Evolutionary conservation across 176 grass and related monocot species (phyloP).

Genomic region (Triticum timopheevii): DNA sequence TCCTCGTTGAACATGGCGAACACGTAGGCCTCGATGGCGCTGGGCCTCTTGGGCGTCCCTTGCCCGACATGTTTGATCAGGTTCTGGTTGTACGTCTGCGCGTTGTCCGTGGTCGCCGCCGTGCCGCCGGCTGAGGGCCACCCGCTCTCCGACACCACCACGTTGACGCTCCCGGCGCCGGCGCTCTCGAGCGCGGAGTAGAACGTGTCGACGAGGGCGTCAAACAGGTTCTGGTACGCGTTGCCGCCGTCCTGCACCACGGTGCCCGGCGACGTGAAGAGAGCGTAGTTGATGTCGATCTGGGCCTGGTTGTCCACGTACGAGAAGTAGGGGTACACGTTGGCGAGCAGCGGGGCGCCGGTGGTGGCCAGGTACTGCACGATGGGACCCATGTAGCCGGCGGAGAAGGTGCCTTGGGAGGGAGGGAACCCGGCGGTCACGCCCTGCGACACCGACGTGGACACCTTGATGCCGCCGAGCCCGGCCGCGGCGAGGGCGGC

Average conservation of each 20-base stretch:
- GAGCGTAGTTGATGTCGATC: conserved; percentile 5
- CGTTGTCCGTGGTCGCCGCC: conserved; percentile 34
- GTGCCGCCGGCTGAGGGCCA: conserved; percentile 52
- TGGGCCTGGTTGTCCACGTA: not conserved
- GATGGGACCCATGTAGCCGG: not conserved
- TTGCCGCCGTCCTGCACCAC: not conserved
- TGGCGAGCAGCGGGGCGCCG: not conserved
- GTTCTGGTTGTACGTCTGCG: conserved; percentile 64
- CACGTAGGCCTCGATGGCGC: conserved; percentile 41
- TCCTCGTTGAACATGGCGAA: conserved; percentile 81
- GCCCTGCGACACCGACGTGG: not conserved
- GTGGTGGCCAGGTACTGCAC: not conserved
- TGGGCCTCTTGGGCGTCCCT: conserved; percentile 49
- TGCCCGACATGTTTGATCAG: conserved; percentile 48
- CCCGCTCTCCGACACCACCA: conserved; percentile 62
- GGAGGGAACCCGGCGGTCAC: not conserved
- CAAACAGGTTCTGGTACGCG: conserved; percentile 1
- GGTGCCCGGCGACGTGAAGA: conserved; percentile 1
- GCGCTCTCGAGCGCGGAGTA: not conserved
- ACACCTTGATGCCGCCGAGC: not conserved
- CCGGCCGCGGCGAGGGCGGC: not conserved
- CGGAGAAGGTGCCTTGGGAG: not conserved
- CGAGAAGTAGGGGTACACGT: not conserved
- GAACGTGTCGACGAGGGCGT: not conserved
- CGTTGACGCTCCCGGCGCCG: not conserved